Conservation (phyloP, 768 basidiomycete genomes). For the Imleria badia region DNA sequence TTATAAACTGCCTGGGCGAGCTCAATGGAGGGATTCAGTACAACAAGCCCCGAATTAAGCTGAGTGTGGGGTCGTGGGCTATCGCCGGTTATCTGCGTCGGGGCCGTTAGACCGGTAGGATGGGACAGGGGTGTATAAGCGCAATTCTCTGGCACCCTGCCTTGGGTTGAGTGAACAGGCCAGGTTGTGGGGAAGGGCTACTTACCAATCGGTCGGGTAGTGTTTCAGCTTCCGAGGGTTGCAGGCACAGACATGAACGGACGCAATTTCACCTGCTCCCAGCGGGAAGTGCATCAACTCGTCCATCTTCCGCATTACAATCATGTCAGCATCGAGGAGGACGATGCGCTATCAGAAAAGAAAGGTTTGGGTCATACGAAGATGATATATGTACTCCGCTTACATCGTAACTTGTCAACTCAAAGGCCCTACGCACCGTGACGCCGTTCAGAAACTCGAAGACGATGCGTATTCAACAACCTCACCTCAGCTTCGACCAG, state of each 20-base stretch:
- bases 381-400: conserved; percentile 10
- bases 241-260: conserved; percentile 89
- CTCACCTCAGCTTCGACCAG: conserved; percentile 60
- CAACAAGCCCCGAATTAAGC: conserved; percentile 88
- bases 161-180: conserved; percentile 3
- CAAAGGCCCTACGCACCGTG: conserved; percentile 55
- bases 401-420: conserved; percentile 67
- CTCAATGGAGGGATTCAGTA: conserved; percentile 70
- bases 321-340: conserved; percentile 87
- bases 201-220: conserved; percentile 88
- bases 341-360: conserved; percentile 60
- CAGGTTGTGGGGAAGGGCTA: neutral
- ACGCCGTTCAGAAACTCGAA: conserved; percentile 22
- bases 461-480: conserved; percentile 1
- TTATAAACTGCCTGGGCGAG: conserved; percentile 52
- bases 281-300: conserved; percentile 57
- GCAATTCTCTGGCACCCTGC: conserved; percentile 91
- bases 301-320: conserved; percentile 82
- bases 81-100: conserved; percentile 36
- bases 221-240: conserved; percentile 83
- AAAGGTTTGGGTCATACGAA: neutral
- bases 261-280: conserved; percentile 74
- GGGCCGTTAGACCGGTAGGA: conserved; percentile 48
- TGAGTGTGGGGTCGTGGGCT: conserved; percentile 77
- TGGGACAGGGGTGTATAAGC: conserved; percentile 59